phyloP scores from a whole-genome alignment of 192 early-diverging fungal species.

The Podila clonocystis region DNA sequence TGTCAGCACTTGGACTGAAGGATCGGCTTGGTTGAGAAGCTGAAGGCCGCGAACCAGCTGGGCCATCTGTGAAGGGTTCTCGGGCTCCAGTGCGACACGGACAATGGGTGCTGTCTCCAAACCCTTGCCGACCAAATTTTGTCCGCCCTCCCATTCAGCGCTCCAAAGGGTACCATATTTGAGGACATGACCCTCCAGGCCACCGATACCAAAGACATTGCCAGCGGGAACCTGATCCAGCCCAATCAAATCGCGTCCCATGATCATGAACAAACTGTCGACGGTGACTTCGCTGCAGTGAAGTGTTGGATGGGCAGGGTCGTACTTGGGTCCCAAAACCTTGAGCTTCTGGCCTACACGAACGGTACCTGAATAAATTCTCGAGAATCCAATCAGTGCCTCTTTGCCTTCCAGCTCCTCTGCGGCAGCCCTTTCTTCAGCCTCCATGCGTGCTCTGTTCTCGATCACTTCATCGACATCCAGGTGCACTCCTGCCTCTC shows the following conservation, averaged over 20 bases:
- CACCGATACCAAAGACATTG: slow-evolving; percentile 95
- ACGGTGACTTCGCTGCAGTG: slow-evolving; percentile 80
- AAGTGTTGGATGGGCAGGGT: slow-evolving; percentile 65
- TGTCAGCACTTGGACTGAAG: slow-evolving; percentile 89
- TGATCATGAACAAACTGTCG: slow-evolving; percentile 89
- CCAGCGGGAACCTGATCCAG: slow-evolving; percentile 91
- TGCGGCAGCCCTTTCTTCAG: slow-evolving; percentile 44
- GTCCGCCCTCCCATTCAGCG: slow-evolving; percentile 67
- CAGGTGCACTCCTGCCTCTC: slow-evolving; percentile 22
- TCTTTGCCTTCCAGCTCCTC: slow-evolving; percentile 66
- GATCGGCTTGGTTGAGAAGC: slow-evolving; percentile 94
- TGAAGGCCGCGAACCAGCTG: slow-evolving; percentile 88
- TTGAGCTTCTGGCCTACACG: slow-evolving; percentile 86
- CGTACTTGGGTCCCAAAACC: slow-evolving; percentile 95
- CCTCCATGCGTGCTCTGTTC: slow-evolving; percentile 23
- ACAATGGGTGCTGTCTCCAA: slow-evolving; percentile 88
- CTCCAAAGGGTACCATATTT: slow-evolving; percentile 94
- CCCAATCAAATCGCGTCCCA: slow-evolving; percentile 93
- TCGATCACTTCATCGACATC: slow-evolving; percentile 43
- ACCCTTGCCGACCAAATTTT: slow-evolving; percentile 79
- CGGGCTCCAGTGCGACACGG: slow-evolving; percentile 94
- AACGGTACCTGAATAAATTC: slow-evolving; percentile 93
- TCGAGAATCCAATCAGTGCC: slow-evolving; percentile 88
- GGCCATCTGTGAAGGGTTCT: slow-evolving; percentile 88
- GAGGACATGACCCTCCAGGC: slow-evolving; percentile 87